These are phyloP conservation scores for Tetraselmis chui DNA, from an alignment of 139 green algal species.

Conservation along the genomic window DNA sequence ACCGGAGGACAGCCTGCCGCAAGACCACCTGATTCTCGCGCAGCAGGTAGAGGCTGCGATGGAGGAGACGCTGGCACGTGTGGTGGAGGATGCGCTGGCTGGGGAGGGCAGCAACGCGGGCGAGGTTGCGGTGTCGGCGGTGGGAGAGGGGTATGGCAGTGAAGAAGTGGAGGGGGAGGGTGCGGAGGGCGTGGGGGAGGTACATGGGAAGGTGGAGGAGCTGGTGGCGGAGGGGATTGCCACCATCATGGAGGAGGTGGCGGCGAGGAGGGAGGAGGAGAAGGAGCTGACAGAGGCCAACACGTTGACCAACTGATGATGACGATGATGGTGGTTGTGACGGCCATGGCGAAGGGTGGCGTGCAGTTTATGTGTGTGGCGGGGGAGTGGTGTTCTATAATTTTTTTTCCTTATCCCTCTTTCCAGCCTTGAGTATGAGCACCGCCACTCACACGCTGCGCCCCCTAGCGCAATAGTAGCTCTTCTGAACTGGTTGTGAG, in stretches of 20 bases:
- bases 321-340: too few relatives aligned
- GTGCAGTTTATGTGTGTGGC: too few relatives aligned
- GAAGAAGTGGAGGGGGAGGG: not conserved
- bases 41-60: not conserved
- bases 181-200: not conserved
- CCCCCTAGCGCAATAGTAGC: too few relatives aligned
- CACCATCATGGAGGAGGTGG: not conserved
- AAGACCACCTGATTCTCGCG: not conserved
- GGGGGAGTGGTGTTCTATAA: too few relatives aligned
- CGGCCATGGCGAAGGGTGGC: too few relatives aligned
- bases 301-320: too few relatives aligned
- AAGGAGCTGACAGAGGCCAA: not conserved
- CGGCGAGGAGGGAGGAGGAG: not conserved
- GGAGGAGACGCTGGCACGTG: not conserved
- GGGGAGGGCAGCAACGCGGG: too few relatives aligned
- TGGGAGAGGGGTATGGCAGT: not conserved
- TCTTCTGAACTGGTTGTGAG: too few relatives aligned
- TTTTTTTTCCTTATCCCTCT: too few relatives aligned
- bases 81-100: not conserved
- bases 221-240: not conserved
- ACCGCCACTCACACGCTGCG: too few relatives aligned
- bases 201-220: not conserved
- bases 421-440: too few relatives aligned
- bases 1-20: not conserved
- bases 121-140: not conserved